These are phyloP conservation scores for Fraxinus paxiana DNA, from an alignment of 305 asterid species.

Conservation along the genomic window DNA sequence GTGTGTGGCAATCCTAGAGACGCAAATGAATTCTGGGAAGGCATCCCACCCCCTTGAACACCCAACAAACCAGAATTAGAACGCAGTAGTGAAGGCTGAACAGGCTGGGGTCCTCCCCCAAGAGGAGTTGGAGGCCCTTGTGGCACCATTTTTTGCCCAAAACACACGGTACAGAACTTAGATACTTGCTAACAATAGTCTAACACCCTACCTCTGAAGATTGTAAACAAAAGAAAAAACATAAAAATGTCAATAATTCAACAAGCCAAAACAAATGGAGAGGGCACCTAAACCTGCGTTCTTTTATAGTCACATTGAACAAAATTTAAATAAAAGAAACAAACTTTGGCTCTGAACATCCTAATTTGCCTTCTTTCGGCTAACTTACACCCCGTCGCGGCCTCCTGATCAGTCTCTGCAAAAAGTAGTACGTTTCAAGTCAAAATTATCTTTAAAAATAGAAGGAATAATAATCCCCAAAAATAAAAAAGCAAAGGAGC, in stretches of 20 bases:
- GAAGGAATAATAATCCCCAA: not conserved
- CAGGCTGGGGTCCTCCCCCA: slow-evolving; percentile 55
- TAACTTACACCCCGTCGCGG: not conserved
- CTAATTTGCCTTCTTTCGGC: slow-evolving; percentile 12
- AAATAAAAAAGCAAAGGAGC: not conserved
- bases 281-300: not conserved
- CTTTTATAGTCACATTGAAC: not conserved
- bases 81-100: slow-evolving; percentile 28
- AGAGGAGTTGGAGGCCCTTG: slow-evolving; percentile 63
- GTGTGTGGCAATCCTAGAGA: slow-evolving; percentile 54
- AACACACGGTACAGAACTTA: not conserved
- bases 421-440: slow-evolving; percentile 20
- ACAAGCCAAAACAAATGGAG: slow-evolving; percentile 19
- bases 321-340: slow-evolving; percentile 19
- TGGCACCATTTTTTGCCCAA: slow-evolving; percentile 47
- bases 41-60: slow-evolving; percentile 59
- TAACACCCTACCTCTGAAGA: not conserved
- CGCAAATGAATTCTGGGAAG: slow-evolving; percentile 50
- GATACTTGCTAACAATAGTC: not conserved
- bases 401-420: slow-evolving; percentile 33
- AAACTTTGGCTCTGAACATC: slow-evolving; percentile 29
- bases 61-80: slow-evolving; percentile 56
- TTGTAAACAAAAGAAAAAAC: not conserved
- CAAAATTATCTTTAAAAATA: slow-evolving; percentile 6
- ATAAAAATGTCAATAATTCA: not conserved